Percentiles rank a stretch among this genome's conserved stretches.
Evolutionary conservation across 176 grass and related monocot species (phyloP).

Genomic region (Metroxylon sagu): DNA sequence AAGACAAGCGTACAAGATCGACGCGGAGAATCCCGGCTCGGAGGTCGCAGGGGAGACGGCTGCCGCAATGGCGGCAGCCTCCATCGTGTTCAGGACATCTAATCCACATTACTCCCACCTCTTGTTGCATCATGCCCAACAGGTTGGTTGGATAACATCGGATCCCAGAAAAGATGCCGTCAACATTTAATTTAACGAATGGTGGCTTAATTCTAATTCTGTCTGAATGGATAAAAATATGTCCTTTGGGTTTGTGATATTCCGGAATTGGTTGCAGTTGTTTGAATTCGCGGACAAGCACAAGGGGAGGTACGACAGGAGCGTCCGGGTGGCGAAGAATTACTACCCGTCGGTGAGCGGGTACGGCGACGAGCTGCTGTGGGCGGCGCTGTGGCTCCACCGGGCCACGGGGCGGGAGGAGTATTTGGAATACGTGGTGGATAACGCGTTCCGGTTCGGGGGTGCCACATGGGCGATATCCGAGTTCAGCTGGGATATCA

Average conservation of each 20-base stretch:
- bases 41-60: constrained; percentile 91
- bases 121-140: constrained; percentile 67
- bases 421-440: constrained; percentile 51
- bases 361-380: constrained; percentile 87
- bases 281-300: constrained; percentile 78
- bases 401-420: constrained; percentile 38
- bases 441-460: constrained; percentile 54
- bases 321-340: constrained; percentile 49
- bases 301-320: constrained; percentile 41
- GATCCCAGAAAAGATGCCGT: too few relatives aligned
- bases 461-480: constrained; percentile 80
- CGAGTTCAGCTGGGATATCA: constrained; percentile 99
- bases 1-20: constrained; percentile 58
- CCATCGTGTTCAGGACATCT: constrained; percentile 48
- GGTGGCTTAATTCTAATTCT: too few relatives aligned
- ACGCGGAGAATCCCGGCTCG: constrained; percentile 59
- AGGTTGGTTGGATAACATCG: constrained; percentile 23
- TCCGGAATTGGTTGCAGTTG: constrained; percentile 13
- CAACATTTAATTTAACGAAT: too few relatives aligned
- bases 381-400: constrained; percentile 91
- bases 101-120: constrained; percentile 62
- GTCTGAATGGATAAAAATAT: too few relatives aligned
- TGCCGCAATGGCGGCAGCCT: constrained; percentile 73
- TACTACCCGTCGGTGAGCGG: constrained; percentile 82
- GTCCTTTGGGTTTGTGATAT: too few relatives aligned